phyloP scores from a whole-genome alignment of 1,284 basidiomycete genomes.

The Coniferiporia sulphurascens region DNA sequence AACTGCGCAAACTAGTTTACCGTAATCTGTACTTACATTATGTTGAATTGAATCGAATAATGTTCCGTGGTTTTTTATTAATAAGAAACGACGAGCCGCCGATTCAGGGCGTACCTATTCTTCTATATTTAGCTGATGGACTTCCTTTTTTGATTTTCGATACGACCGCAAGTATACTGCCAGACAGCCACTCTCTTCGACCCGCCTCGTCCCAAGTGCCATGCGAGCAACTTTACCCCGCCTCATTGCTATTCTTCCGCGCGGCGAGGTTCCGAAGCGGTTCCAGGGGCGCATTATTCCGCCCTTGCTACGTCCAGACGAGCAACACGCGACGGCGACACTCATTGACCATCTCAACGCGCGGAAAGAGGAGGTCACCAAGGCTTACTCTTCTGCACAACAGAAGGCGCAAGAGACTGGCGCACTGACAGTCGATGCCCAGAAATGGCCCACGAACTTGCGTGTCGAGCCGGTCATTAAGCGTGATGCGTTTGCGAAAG shows the following conservation, averaged over 20 bases:
- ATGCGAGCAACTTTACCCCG: conserved; percentile 13
- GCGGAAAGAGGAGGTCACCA: conserved; percentile 3
- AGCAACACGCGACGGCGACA: conserved; percentile 3
- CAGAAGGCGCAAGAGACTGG: conserved; percentile 1
- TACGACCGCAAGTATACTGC: not conserved
- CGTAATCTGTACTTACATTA: too few relatives aligned
- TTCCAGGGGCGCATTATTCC: conserved; percentile 5
- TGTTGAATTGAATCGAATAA: too few relatives aligned
- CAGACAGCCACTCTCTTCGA: not conserved
- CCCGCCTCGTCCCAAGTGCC: not conserved
- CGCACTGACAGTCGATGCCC: not conserved
- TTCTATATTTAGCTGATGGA: conserved; percentile 16
- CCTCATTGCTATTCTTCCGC: conserved; percentile 5
- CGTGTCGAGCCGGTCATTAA: conserved; percentile 15
- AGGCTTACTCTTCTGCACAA: not conserved
- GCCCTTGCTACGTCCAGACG: not conserved
- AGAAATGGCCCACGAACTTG: conserved; percentile 16
- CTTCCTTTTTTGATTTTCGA: not conserved
- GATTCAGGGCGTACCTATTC: too few relatives aligned
- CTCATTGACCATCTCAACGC: conserved; percentile 15
- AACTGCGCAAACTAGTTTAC: conserved; percentile 27
- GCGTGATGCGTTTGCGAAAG: conserved; percentile 8
- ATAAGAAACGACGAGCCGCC: too few relatives aligned
- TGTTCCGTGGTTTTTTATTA: too few relatives aligned
- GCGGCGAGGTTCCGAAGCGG: conserved; percentile 6